Base-by-base conservation (phyloP, 495 filamentous ascomycete species). In the Xylaria acuta region DNA sequence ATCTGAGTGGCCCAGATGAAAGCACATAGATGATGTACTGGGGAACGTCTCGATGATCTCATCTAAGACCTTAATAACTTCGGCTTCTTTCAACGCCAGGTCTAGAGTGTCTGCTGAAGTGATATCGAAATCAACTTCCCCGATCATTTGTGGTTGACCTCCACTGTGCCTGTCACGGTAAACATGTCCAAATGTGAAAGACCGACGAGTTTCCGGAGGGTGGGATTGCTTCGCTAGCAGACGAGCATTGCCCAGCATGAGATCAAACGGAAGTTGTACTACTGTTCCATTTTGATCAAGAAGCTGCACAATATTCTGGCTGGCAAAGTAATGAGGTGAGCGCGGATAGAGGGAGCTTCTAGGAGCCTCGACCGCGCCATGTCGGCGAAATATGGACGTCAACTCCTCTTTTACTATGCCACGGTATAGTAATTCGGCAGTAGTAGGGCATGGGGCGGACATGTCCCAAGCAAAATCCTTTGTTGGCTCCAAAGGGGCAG, bases 91-190 rank as follows among this genome's bases (percentile, higher is more conserved):
- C 64, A 97, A 79, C 0, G 94, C 90, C n/a, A 97, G 84, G 77
- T 98, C 94, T 32, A 93, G 79, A 2, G 90, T 90, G 72, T 94
- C 90, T 64, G 89, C 86, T 0, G 93, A 94, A 20, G 96, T 86
- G 74, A 99, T 94, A 83, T 99, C 97, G 80, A 97, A 98, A 77
- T 98, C 96, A 8, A 95, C 94, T 77, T 98, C 97, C 54, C 91
- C 90, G 79, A 92, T 91, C 67, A 91, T 92, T 73, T 88, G 88
- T 34, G 96, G 97, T 75, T 97, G 91, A 6, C 93, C 94, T 67
- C 90, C 90, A 43, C 86, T 87, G 40, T 88, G 89, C 20, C 81
- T 82, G 62, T 97, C 94, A 59, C 97, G 88, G 78, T 94, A 99
- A 20, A 98, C 94, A 30, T 88, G 92, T 14, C 94, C 95, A 76